Percentiles rank a stretch among this genome's conserved stretches.
Conservation (phyloP, 441 rosid genomes). For the Kokia cookei region DNA sequence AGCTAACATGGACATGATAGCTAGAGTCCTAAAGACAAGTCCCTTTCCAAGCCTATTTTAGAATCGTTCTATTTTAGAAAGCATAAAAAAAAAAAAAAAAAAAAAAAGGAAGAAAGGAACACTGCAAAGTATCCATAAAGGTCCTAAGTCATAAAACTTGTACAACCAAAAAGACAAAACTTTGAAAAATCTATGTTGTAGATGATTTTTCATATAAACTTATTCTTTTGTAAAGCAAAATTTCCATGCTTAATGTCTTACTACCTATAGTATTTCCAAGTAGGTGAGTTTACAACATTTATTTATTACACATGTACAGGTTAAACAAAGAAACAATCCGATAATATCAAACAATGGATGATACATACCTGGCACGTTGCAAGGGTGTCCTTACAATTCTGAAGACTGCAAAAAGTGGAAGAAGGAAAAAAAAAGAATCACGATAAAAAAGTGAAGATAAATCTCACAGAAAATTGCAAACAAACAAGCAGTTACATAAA, state of each 20-base stretch:
- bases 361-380: constrained; percentile 68
- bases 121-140: background rate
- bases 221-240: background rate
- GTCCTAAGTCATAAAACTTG: background rate
- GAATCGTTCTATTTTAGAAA: too few relatives aligned
- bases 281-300: background rate
- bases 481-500: background rate
- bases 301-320: background rate
- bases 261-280: background rate
- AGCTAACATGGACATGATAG: background rate
- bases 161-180: background rate
- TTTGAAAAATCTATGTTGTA: background rate
- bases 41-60: background rate
- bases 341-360: constrained; percentile 1
- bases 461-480: background rate
- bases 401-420: constrained; percentile 57
- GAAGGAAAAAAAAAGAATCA: constrained; percentile 6
- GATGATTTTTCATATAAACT: background rate
- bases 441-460: constrained; percentile 4
- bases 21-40: background rate
- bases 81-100: too few relatives aligned
- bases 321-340: background rate
- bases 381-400: constrained; percentile 68
- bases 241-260: background rate
- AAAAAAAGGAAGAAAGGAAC: background rate